Evolutionary conservation across 495 filamentous ascomycete genomes (phyloP), one percentile per base, ranked within the genome.

Genomic region (Lasiosphaeriaceae sp.): DNA sequence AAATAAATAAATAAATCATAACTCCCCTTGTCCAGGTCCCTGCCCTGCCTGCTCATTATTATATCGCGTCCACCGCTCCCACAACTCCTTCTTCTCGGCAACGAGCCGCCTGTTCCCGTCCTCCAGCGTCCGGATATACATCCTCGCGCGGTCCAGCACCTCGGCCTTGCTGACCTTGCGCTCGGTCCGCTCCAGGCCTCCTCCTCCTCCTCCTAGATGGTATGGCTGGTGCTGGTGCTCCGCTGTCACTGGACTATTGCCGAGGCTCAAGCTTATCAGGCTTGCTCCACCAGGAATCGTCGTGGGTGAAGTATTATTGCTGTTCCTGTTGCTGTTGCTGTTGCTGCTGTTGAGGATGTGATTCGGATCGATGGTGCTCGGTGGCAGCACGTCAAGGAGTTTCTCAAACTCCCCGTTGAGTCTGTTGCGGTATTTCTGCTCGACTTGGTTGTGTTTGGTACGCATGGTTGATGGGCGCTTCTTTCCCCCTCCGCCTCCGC

Each of bases 151-250:
- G 20, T 68, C 62, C 31, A 73, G 56, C 43, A 73, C 68, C 24
- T 73, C 68, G 1, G 59, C 63, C 44, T 73, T 73, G 52, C 64
- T 69, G 12, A 69, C 53, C 46, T 54, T 35, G 34, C 58, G 54
- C 16, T 57, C 43, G 48, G 7, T 19, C 24, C 48, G 24, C 35
- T 19, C 14, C 9, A 17, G 48, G 34, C 24, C 16, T 50, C 20
- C 6, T 17, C 47, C 23, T 34, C 29, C 11, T 34, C 11, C 16
- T 46, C 43, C 43, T 46, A 11, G 20, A 8, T 8, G 8, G 34
- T 37, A 8, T 14, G 34, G 34, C 9, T 8, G 34, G n/a, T n/a
- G n/a, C n/a, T n/a, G n/a, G n/a, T n/a, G n/a, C n/a, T n/a, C n/a
- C n/a, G n/a, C n/a, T n/a, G n/a, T n/a, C n/a, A n/a, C n/a, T n/a